phyloP scores from a whole-genome alignment of 1,139 yeast genomes.

The Suhomyces coccinellae region DNA sequence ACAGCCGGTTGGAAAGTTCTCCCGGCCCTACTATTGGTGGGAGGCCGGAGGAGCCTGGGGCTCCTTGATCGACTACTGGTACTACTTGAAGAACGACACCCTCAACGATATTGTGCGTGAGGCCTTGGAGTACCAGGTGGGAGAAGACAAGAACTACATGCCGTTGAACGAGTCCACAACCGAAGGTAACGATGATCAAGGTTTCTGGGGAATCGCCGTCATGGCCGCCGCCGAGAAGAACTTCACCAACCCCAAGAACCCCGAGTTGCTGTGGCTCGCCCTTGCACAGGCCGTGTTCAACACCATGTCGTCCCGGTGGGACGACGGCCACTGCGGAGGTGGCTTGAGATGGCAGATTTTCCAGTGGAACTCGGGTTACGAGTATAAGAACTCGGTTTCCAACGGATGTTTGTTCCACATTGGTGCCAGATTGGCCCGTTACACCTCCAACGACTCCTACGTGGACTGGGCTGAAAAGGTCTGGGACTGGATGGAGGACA shows the following conservation, averaged over 20 bases:
- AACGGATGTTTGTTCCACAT: constrained; percentile 77
- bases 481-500: constrained; percentile 67
- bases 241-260: constrained; percentile 58
- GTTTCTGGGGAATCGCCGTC: constrained; percentile 84
- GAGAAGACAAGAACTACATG: constrained; percentile 65
- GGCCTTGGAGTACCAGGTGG: constrained; percentile 66
- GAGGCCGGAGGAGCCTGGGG: constrained; percentile 91
- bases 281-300: constrained; percentile 76
- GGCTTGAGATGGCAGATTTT: constrained; percentile 88
- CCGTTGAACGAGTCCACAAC: constrained; percentile 74
- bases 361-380: constrained; percentile 73
- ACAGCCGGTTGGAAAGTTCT: constrained; percentile 76
- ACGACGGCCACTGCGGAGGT: constrained; percentile 60
- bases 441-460: constrained; percentile 63
- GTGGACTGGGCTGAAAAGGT: constrained; percentile 63
- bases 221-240: constrained; percentile 84
- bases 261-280: constrained; percentile 53
- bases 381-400: constrained; percentile 76
- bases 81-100: constrained; percentile 61
- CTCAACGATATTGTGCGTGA: constrained; percentile 54
- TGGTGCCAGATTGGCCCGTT: constrained; percentile 76
- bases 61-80: constrained; percentile 66
- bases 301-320: constrained; percentile 79
- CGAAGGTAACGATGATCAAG: constrained; percentile 93
- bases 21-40: constrained; percentile 89